Evolutionary conservation across 2,329 filamentous ascomycete genomes (phyloP).

Genomic region (Penicillium palitans): DNA sequence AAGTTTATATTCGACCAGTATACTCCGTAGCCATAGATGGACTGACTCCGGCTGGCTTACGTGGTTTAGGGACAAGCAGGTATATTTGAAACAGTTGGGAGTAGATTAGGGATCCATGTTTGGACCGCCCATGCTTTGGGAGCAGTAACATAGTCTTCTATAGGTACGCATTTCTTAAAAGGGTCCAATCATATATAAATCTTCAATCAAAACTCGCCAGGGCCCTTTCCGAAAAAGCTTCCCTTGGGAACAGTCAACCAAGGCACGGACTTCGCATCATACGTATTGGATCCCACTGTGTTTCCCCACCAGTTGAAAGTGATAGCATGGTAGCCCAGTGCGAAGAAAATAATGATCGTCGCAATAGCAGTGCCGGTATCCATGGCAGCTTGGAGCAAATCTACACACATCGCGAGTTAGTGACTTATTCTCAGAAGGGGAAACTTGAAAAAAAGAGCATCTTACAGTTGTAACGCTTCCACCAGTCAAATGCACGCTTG

Average conservation of each 20-base stretch:
- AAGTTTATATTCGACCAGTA: too few relatives aligned
- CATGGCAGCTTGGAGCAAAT: constrained; percentile 31
- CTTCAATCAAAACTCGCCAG: constrained; percentile 17
- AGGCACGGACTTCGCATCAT: constrained; percentile 37
- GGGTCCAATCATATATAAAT: neutral
- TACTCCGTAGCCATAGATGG: too few relatives aligned
- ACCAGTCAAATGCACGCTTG: constrained; percentile 34
- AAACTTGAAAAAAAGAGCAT: neutral
- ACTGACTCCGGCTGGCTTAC: too few relatives aligned
- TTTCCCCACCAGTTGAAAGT: constrained; percentile 40
- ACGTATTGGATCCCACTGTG: constrained; percentile 36
- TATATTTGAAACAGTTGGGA: too few relatives aligned
- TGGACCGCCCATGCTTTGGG: neutral
- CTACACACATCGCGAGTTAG: neutral
- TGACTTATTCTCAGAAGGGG: constrained; percentile 15
- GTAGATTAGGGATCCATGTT: neutral
- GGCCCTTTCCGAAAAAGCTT: constrained; percentile 35
- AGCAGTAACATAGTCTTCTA: neutral
- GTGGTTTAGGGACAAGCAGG: too few relatives aligned
- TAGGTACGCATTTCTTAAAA: neutral
- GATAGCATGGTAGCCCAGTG: constrained; percentile 33
- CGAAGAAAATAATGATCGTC: constrained; percentile 37
- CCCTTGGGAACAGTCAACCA: constrained; percentile 33
- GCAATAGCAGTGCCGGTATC: constrained; percentile 38
- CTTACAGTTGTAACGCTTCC: constrained; percentile 37